Percentiles rank a stretch among this genome's conserved stretches.
Evolutionary conservation across 2,329 filamentous ascomycete species (phyloP).

Genomic region (Apiospora phragmitis): DNA sequence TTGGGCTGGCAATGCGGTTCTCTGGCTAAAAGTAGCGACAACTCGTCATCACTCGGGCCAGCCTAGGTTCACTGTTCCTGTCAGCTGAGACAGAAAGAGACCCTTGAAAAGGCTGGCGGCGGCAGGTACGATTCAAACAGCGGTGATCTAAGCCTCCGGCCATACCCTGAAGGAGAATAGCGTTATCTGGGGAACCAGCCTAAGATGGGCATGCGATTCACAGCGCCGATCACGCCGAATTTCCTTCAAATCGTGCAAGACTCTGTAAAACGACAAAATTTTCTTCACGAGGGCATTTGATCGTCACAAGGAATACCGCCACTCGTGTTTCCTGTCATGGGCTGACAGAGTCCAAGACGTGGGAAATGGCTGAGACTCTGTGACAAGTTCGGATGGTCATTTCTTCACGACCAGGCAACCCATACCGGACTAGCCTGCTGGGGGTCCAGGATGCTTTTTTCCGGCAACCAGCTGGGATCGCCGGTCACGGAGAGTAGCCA

Average conservation of each 20-base stretch:
- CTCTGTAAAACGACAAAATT: neutral
- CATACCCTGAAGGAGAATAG: neutral
- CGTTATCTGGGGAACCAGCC: neutral
- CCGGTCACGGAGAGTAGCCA: conserved; percentile 1
- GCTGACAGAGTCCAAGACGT: neutral
- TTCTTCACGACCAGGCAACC: neutral
- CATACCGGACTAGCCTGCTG: neutral
- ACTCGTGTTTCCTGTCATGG: neutral
- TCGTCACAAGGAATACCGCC: neutral
- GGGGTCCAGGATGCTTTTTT: neutral
- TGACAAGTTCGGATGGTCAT: neutral
- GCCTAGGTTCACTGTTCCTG: neutral
- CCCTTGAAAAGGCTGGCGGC: neutral
- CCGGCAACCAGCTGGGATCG: neutral
- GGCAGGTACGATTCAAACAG: conserved; percentile 1
- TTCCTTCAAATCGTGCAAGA: neutral
- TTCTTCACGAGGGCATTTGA: neutral
- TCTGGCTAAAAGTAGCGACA: conserved; percentile 1
- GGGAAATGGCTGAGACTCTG: neutral
- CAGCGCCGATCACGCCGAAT: neutral
- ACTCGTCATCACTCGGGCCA: conserved; percentile 3
- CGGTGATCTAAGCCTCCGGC: neutral
- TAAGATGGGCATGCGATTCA: neutral
- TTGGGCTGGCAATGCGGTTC: neutral
- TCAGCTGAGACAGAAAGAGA: conserved; percentile 8